Base-by-base conservation (phyloP, 1,284 basidiomycete species). In the Puccinia triticina region DNA sequence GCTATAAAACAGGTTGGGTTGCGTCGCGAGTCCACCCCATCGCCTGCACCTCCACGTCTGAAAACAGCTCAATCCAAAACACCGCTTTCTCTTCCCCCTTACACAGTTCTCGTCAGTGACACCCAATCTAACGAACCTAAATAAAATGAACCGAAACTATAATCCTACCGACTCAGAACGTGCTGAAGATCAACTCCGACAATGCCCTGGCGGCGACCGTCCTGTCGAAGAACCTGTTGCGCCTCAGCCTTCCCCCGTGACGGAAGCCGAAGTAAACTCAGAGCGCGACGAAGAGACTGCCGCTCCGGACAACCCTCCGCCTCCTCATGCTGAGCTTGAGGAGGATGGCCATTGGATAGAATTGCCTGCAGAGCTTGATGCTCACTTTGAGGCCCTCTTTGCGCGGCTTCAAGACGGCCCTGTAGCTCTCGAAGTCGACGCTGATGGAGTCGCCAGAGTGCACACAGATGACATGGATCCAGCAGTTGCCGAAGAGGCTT, bases 141-240 rank as follows among this genome's bases (percentile, higher is more conserved):
- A 67, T 18, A 43, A 12, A 43, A 67, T 67, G 64, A 34, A 67
- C 14, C 10, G 37, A 23, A 67, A 67, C 37, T 21, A 34, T 7
- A 43, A 23, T n/a, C 64, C 34, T 14, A n/a, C 34, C 34, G 37
- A 67, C 40, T 26, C 2, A 29, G n/a, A 59, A n/a, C 57, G 18
- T 67, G 37, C 40, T 18, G 64, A 40, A 43, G 37, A 40, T 21
- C 37, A 8, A 23, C 37, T 37, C 18, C 4, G 11, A n/a, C 57
- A 7, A 11, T 14, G 18, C 57, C 64, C 64, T 43, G 64, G 37
- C 18, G 64, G 64, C 64, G 18, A n/a, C 1, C 3, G 1, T 4
- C 64, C 64, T 43, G 37, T 67, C n/a, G 64, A 67, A 67, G 64
- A 67, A 67, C 40, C 34, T 67, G 64, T 12, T 34, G 64, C 2